These are phyloP conservation scores for Asterionellopsis glacialis DNA, from an alignment of 108 stramenopile species.

Conservation along the genomic window DNA sequence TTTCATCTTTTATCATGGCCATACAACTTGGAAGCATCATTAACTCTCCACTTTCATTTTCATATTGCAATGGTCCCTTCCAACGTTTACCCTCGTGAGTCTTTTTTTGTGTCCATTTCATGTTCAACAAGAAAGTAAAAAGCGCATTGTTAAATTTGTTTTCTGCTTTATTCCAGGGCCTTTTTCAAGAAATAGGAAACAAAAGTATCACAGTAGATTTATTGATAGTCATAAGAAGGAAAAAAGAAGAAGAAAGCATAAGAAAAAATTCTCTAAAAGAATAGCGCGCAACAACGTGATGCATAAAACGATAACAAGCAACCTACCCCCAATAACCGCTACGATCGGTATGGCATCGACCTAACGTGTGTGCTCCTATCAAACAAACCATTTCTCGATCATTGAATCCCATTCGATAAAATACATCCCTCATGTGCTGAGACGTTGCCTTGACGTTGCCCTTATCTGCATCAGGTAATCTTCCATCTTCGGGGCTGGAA, in stretches of 20 bases:
- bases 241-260: too few species aligned
- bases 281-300: too few species aligned
- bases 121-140: constrained; percentile 40
- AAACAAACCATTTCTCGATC: constrained; percentile 79
- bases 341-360: constrained; percentile 52
- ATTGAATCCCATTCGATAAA: constrained; percentile 82
- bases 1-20: constrained; percentile 51
- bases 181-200: constrained; percentile 28
- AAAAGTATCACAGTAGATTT: too few species aligned
- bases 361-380: constrained; percentile 46
- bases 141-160: constrained; percentile 57
- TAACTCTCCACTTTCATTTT: constrained; percentile 31
- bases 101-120: constrained; percentile 40
- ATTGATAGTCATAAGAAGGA: too few species aligned
- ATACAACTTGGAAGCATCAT: constrained; percentile 76
- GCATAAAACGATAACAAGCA: constrained; percentile 37
- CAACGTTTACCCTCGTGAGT: constrained; percentile 34
- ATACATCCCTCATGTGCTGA: constrained; percentile 55
- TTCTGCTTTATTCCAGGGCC: constrained; percentile 56
- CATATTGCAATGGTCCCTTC: constrained; percentile 48
- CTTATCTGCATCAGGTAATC: constrained; percentile 58
- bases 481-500: constrained; percentile 30
- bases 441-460: constrained; percentile 44
- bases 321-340: constrained; percentile 71
- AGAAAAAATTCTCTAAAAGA: too few species aligned